These are phyloP conservation scores for Agaricales sp. DNA, from an alignment of 1,284 basidiomycete species.

Conservation along the genomic window DNA sequence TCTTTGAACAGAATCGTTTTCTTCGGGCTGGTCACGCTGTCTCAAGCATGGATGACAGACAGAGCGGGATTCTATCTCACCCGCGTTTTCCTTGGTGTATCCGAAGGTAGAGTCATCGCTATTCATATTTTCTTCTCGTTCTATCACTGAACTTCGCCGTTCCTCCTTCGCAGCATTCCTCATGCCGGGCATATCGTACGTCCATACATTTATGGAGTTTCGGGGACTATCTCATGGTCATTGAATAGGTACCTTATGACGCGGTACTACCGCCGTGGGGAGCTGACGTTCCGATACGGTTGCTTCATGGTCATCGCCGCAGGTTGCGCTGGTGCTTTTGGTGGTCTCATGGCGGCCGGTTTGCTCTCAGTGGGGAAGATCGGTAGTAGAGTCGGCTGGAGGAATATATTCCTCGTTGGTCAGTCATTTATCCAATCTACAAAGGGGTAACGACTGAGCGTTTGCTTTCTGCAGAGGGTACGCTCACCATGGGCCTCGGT, in stretches of 20 bases:
- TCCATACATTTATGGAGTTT: background rate
- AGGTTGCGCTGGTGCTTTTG: conserved; percentile 1
- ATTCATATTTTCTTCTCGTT: too few species aligned
- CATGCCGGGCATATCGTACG: conserved; percentile 2
- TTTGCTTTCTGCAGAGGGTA: background rate
- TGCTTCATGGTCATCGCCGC: conserved; percentile 4
- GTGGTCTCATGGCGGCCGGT: conserved; percentile 1
- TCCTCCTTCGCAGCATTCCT: background rate
- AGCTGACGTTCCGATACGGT: background rate
- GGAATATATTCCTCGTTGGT: conserved; percentile 3
- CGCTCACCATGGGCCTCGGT: conserved; percentile 1
- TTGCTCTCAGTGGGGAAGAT: conserved; percentile 2
- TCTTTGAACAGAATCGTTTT: background rate
- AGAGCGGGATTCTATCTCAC: background rate
- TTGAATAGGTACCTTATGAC: background rate
- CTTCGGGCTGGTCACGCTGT: conserved; percentile 1
- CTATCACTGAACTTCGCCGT: background rate
- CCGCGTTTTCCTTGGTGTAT: conserved; percentile 1
- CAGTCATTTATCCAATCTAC: too few species aligned
- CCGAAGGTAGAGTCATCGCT: background rate
- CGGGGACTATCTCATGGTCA: background rate
- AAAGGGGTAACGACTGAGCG: too few species aligned
- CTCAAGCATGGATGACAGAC: background rate
- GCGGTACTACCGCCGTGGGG: conserved; percentile 1
- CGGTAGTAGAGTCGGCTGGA: background rate